These are phyloP conservation scores for Purpureocillium takamizusanense DNA, from an alignment of 2,329 filamentous ascomycete species.

Conservation along the genomic window DNA sequence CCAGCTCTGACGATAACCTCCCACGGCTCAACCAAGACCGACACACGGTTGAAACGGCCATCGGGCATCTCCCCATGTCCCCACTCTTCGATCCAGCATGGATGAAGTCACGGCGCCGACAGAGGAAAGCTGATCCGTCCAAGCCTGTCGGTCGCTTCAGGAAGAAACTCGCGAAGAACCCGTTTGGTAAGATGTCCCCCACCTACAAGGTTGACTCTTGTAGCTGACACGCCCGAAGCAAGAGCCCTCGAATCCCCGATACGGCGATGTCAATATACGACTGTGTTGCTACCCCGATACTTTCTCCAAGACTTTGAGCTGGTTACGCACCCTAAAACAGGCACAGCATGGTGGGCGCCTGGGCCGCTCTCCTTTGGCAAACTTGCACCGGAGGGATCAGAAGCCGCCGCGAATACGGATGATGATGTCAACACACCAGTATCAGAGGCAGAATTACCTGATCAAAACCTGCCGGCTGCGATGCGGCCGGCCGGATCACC, in stretches of 20 bases:
- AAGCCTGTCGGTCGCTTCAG: constrained; percentile 38
- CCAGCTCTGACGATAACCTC: constrained; percentile 16
- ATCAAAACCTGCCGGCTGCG: neutral
- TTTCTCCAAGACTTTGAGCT: constrained; percentile 56
- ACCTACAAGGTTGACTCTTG: neutral
- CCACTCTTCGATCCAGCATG: constrained; percentile 44
- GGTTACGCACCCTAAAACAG: constrained; percentile 43
- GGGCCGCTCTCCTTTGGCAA: constrained; percentile 23
- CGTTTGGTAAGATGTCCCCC: constrained; percentile 44
- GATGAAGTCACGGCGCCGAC: constrained; percentile 33
- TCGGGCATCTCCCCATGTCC: constrained; percentile 41
- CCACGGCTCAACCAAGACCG: constrained; percentile 26
- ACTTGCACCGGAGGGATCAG: neutral
- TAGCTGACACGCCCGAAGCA: constrained; percentile 31
- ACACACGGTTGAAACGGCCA: constrained; percentile 35
- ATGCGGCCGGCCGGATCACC: neutral
- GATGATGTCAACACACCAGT: neutral
- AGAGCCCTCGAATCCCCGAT: constrained; percentile 51
- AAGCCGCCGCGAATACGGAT: neutral
- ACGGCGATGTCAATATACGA: constrained; percentile 45
- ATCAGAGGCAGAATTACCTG: neutral
- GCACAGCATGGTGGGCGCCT: constrained; percentile 48
- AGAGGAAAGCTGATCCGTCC: constrained; percentile 26
- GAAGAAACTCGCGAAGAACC: constrained; percentile 48
- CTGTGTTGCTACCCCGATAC: constrained; percentile 41